Evolutionary conservation across 768 basidiomycete species (phyloP), one percentile per base, ranked within the genome.

Genomic region (Sarcodon aspratus): DNA sequence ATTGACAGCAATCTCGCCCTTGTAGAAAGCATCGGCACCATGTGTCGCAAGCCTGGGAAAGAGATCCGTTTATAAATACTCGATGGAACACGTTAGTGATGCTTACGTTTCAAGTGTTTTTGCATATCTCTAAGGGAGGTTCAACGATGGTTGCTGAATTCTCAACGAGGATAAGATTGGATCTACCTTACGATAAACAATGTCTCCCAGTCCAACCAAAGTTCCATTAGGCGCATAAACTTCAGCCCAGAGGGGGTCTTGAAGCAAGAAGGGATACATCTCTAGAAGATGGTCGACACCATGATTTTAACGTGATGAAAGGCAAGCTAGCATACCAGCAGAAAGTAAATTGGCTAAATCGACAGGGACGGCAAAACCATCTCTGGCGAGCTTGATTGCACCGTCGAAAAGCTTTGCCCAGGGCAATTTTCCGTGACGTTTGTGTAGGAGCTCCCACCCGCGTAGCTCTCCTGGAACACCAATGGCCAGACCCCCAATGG

Each of bases 391-490:
- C 8, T 77, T 63, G 6, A 82, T 76, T 31, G 77, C 82, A 0
- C 94, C 93, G 55, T 78, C 66, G n/a, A 98, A 76, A 18, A 98
- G 71, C 33, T 74, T 66, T 38, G 71, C 66, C 96, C 96, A 98
- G 0, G 82, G 72, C 10, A 96, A 57, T 35, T 66, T 75, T 0
- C 92, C 95, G 80, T 92, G 95, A 21, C 81, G 74, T 38, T 71
- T 68, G 63, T 94, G 85, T 0, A 88, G 90, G 60, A 82, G 85
- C 61, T 84, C 79, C 34, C 97, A 73, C 8, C 94, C 96, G 18
- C 85, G 76, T 44, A 98, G 62, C 66, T 98, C 94, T 9, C 93
- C 87, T 1, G 96, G 96, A 0, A 96, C 83, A 18, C 78, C 94
- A n/a, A 95, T 78, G 6, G 91, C 64, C 48, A 97, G n/a, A n/a